Base-by-base conservation (phyloP, 2,329 filamentous ascomycete species). In the Tolypocladium tropicale region DNA sequence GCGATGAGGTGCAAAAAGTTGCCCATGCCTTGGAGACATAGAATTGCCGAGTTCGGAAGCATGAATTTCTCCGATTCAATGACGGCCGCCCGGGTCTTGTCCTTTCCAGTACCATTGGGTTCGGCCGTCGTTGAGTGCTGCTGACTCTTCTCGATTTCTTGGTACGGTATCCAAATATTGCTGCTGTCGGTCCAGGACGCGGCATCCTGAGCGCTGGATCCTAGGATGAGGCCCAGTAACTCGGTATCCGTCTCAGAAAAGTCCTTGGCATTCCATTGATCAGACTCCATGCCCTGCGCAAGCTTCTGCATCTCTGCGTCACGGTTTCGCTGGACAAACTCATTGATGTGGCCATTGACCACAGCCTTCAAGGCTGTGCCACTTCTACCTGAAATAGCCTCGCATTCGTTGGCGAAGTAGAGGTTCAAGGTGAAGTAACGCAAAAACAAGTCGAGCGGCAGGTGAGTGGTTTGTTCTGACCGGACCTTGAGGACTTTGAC, bases 11-110 rank as follows among this genome's bases (percentile, higher is more conserved):
- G 88, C 60, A 96, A 78, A 70, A 95, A 95, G 18, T 85, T 82
- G 57, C 90, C 86, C 60, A 96, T 86, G 53, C 89, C 90, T 56
- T 84, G 81, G 55, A 99, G 80, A 60, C 94, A 92, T 1, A 89
- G 77, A 34, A 93, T 79, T 0, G 90, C 92, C 6, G 91, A 95
- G 54, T 87, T 82, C 0, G 94, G 91, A 12, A 99, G 81, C 56
- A 95, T 84, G 68, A 90, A 97, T 54, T 83, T 85, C 67, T 96
- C 89, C 30, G 86, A 84, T 58, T 96, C 92, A 54, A 99, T 87
- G 6, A 84, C 76, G 1, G 94, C 94, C 39, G 81, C 82, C 48
- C 88, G 82, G 5, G 78, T 77, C 70, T 86, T 89, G 55, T 85
- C 78, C 65, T 87, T 89, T 57, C 70, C 62, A 0, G 73, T 68